phyloP scores from a whole-genome alignment of 2,329 filamentous ascomycete genomes.

The Ophiosphaerella narmari region DNA sequence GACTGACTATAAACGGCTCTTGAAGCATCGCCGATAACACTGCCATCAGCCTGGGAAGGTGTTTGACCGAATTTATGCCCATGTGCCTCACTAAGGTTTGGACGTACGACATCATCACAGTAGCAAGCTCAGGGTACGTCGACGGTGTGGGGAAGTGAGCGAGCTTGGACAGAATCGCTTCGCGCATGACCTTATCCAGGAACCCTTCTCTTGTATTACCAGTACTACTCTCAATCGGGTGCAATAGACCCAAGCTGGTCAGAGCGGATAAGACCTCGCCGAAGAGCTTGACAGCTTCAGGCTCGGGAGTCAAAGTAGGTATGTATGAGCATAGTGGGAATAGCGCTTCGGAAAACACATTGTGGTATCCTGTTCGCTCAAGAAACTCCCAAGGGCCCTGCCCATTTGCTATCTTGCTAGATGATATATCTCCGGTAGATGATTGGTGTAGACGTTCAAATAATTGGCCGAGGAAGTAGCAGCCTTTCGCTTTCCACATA shows the following conservation, averaged over 20 bases:
- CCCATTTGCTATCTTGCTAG: slow-evolving; percentile 24
- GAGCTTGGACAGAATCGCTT: slow-evolving; percentile 51
- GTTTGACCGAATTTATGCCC: slow-evolving; percentile 67
- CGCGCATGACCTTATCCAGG: slow-evolving; percentile 52
- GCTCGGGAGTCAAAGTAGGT: slow-evolving; percentile 75
- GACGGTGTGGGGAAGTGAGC: slow-evolving; percentile 57
- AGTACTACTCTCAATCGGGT: slow-evolving; percentile 9
- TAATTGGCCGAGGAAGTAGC: slow-evolving; percentile 60
- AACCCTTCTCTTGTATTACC: slow-evolving; percentile 22
- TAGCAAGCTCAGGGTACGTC: slow-evolving; percentile 62
- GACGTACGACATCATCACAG: slow-evolving; percentile 60
- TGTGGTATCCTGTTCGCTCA: slow-evolving; percentile 58
- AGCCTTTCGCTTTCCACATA: slow-evolving; percentile 59
- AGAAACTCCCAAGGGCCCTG: slow-evolving; percentile 58
- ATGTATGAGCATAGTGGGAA: slow-evolving; percentile 76
- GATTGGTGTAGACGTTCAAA: slow-evolving; percentile 48
- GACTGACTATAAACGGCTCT: slow-evolving; percentile 68
- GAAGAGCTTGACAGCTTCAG: slow-evolving; percentile 70
- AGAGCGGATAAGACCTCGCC: slow-evolving; percentile 69
- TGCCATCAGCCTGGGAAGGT: slow-evolving; percentile 71
- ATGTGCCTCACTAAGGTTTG: slow-evolving; percentile 58
- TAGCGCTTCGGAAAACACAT: slow-evolving; percentile 71
- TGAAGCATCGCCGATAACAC: slow-evolving; percentile 68
- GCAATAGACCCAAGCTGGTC: slow-evolving; percentile 54
- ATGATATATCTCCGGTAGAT: not conserved